These are phyloP conservation scores for Athelia psychrophila DNA, from an alignment of 1,284 basidiomycete species.

Conservation along the genomic window DNA sequence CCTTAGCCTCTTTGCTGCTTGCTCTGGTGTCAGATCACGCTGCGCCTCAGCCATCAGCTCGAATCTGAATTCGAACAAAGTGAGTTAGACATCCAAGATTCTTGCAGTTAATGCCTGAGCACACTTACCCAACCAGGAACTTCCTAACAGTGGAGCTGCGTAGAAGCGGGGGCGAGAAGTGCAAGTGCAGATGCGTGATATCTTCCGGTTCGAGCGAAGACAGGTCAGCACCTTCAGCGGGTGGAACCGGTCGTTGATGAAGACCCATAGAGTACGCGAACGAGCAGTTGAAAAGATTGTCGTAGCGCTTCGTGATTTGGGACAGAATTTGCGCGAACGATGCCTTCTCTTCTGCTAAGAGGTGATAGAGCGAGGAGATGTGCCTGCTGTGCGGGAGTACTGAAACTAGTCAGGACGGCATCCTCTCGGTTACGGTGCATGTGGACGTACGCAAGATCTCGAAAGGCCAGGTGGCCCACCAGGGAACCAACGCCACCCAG, in stretches of 20 bases:
- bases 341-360: conserved; percentile 58
- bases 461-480: conserved; percentile 97
- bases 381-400: conserved; percentile 81
- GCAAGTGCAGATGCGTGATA: conserved; percentile 83
- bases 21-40: conserved; percentile 88
- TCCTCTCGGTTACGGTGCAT: conserved; percentile 1
- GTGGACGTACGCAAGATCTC: conserved; percentile 69
- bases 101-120: conserved; percentile 2
- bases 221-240: conserved; percentile 15
- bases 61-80: conserved; percentile 51
- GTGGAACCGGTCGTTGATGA: conserved; percentile 74
- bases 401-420: conserved; percentile 23
- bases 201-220: conserved; percentile 39
- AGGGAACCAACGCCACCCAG: conserved; percentile 89
- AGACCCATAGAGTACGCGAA: conserved; percentile 98
- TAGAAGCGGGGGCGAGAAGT: conserved; percentile 87
- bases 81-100: background rate
- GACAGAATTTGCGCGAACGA: conserved; percentile 69
- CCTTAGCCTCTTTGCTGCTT: conserved; percentile 73
- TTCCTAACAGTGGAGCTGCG: conserved; percentile 84
- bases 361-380: conserved; percentile 64
- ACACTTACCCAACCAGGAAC: conserved; percentile 84
- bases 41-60: conserved; percentile 93
- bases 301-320: conserved; percentile 72
- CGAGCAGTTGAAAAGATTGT: conserved; percentile 83